Evolutionary conservation across 257 asterid species (phyloP).

Genomic region (Solanum clarkiae): DNA sequence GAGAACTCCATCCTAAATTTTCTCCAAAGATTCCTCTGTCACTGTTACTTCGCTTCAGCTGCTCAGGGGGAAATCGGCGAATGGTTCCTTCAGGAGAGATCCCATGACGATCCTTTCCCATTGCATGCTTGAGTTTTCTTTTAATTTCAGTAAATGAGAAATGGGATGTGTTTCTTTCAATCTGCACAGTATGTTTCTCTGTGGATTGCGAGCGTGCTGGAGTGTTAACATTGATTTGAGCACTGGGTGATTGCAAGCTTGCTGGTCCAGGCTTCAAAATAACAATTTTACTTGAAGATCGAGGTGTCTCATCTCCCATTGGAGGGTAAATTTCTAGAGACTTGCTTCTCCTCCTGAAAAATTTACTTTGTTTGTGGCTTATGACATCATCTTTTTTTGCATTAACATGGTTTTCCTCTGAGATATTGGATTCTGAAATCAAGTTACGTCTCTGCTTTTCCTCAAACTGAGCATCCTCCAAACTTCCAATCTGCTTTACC

Average conservation of each 20-base stretch:
- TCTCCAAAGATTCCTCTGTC: conserved; percentile 45
- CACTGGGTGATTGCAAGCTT: conserved; percentile 28
- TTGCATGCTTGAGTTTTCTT: conserved; percentile 73
- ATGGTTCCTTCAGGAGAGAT: conserved; percentile 16
- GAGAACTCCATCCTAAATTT: conserved; percentile 70
- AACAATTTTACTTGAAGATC: conserved; percentile 47
- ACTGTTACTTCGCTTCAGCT: conserved; percentile 22
- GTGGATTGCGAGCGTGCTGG: conserved; percentile 11
- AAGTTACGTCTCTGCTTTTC: conserved; percentile 18
- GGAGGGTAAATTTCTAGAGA: conserved; percentile 49
- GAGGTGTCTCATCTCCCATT: conserved; percentile 30
- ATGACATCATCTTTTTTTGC: conserved; percentile 33
- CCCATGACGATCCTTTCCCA: conserved; percentile 62
- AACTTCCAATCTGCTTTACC: conserved; percentile 33
- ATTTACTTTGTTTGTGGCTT: conserved; percentile 33
- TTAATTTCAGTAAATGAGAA: conserved; percentile 81
- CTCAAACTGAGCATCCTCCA: conserved; percentile 26
- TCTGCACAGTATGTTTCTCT: conserved; percentile 14
- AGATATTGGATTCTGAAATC: conserved; percentile 13
- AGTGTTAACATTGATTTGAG: conserved; percentile 11
- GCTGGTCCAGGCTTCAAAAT: conserved; percentile 65
- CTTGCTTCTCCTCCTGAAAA: conserved; percentile 71
- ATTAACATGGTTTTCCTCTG: conserved; percentile 22
- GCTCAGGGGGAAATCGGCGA: conserved; percentile 15
- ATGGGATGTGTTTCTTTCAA: conserved; percentile 37